Evolutionary conservation across 228 moss, liverwort and hornwort genomes (phyloP).

Genomic region (Sphagnum magellanicum): DNA sequence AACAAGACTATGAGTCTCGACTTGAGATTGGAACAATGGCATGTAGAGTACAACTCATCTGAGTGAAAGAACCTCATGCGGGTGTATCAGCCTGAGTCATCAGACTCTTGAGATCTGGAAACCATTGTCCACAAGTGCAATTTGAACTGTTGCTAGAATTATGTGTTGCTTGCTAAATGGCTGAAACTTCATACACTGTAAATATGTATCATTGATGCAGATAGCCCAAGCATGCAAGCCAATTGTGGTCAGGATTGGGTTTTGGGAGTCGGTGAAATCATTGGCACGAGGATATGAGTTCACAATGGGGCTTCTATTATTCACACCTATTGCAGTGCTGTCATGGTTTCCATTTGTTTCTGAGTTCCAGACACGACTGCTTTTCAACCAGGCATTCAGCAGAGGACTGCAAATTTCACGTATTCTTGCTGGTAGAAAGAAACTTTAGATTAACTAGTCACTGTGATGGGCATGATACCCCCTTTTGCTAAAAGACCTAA

Average conservation of each 20-base stretch:
- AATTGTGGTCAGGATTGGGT: constrained; percentile 23
- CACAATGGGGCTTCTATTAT: constrained; percentile 40
- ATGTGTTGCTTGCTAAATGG: no score
- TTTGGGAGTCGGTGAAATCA: constrained; percentile 46
- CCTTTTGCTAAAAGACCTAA: neutral
- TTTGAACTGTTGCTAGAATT: no score
- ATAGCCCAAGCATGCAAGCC: constrained; percentile 39
- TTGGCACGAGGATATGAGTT: constrained; percentile 49
- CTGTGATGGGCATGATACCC: neutral
- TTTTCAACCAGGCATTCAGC: constrained; percentile 58
- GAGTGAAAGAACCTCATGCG: no score
- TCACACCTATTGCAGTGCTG: constrained; percentile 42
- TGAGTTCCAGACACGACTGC: constrained; percentile 41
- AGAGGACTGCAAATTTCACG: constrained; percentile 53
- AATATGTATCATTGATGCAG: constrained; percentile 8
- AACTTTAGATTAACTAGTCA: neutral
- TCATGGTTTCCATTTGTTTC: constrained; percentile 55
- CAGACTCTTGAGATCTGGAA: no score
- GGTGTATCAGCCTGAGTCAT: no score
- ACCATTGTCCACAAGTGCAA: no score
- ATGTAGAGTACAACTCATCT: no score
- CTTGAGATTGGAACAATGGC: no score
- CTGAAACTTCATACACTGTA: no score
- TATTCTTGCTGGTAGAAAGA: constrained; percentile 44
- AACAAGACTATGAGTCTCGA: no score